These are phyloP conservation scores for Gracilaria caudata DNA, from an alignment of 23 red algal genomes.

Conservation along the genomic window DNA sequence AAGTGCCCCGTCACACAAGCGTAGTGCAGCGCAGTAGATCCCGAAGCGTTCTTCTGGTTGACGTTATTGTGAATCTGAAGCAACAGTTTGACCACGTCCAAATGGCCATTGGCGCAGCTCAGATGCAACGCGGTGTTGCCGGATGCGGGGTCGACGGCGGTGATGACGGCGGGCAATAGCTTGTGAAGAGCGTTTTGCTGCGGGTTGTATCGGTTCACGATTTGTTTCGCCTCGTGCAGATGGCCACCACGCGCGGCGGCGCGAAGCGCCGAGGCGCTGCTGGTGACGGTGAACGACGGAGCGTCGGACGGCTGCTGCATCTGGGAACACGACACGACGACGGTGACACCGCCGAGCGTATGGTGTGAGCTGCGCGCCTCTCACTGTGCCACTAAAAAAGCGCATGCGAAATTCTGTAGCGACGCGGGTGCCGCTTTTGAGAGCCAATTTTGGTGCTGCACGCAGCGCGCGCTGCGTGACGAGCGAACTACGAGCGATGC, in stretches of 20 bases:
- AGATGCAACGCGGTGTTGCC: slow-evolving; percentile 74
- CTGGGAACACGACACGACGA: too few relatives aligned
- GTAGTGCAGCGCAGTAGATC: slow-evolving; percentile 76
- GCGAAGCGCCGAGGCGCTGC: slow-evolving; percentile 24
- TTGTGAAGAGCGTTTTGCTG: neutral
- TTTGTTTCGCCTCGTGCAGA: neutral
- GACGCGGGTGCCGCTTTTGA: neutral
- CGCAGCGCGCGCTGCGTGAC: too few relatives aligned
- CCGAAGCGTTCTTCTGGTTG: slow-evolving; percentile 43
- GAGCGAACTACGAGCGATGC: too few relatives aligned
- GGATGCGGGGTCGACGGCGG: slow-evolving; percentile 11
- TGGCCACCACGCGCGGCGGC: slow-evolving; percentile 20
- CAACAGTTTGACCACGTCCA: slow-evolving; percentile 19
- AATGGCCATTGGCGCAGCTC: slow-evolving; percentile 63
- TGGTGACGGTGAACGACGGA: slow-evolving; percentile 10
- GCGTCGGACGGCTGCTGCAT: neutral
- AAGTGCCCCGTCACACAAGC: slow-evolving; percentile 37
- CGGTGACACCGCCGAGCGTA: too few relatives aligned
- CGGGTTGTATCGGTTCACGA: slow-evolving; percentile 1
- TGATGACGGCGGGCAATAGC: slow-evolving; percentile 32
- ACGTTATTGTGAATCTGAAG: neutral
- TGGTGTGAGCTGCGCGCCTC: too few relatives aligned
- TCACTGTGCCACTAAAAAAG: too few relatives aligned
- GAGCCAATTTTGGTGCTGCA: neutral
- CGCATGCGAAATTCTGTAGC: too few relatives aligned